Evolutionary conservation across 2,329 filamentous ascomycete genomes (phyloP).

Genomic region (Pestalotiopsis sp.): DNA sequence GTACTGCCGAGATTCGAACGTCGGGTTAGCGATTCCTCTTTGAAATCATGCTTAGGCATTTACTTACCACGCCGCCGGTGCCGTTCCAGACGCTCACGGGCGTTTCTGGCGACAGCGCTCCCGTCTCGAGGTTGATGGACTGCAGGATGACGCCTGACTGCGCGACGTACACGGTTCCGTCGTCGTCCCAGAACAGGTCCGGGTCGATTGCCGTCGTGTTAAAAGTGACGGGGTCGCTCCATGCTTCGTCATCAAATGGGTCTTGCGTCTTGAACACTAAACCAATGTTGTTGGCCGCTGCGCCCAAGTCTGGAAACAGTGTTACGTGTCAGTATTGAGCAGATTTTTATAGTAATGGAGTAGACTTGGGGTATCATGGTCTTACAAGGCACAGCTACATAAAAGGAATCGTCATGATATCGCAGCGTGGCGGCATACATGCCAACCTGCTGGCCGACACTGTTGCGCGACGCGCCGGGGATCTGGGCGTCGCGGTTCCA

Average conservation of each 20-base stretch:
- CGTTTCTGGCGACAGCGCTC: slow-evolving; percentile 11
- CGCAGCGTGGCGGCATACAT: slow-evolving; percentile 36
- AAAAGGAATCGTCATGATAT: slow-evolving; percentile 32
- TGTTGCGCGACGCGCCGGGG: slow-evolving; percentile 31
- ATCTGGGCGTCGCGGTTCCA: slow-evolving; percentile 37
- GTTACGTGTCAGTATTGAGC: not conserved
- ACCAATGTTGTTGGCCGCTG: slow-evolving; percentile 3
- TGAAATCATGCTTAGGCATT: not conserved
- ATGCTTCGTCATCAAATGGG: slow-evolving; percentile 8
- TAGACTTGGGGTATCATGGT: not conserved
- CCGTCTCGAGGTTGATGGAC: slow-evolving; percentile 14
- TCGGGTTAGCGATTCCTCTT: not conserved
- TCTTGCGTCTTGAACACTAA: slow-evolving; percentile 11
- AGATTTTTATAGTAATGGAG: too few relatives aligned
- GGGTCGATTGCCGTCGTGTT: slow-evolving; percentile 17
- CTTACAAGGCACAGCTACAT: slow-evolving; percentile 23
- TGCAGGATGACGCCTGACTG: slow-evolving; percentile 15
- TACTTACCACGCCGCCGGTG: slow-evolving; percentile 21
- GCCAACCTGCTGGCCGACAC: slow-evolving; percentile 21
- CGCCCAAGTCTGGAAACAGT: slow-evolving; percentile 15
- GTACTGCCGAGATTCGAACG: slow-evolving; percentile 19
- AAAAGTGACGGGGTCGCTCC: slow-evolving; percentile 31
- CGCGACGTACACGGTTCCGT: slow-evolving; percentile 24
- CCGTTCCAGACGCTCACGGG: slow-evolving; percentile 32
- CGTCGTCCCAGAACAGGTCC: slow-evolving; percentile 17